phyloP scores from a whole-genome alignment of 2,329 filamentous ascomycete genomes.

The Lachnellula occidentalis region DNA sequence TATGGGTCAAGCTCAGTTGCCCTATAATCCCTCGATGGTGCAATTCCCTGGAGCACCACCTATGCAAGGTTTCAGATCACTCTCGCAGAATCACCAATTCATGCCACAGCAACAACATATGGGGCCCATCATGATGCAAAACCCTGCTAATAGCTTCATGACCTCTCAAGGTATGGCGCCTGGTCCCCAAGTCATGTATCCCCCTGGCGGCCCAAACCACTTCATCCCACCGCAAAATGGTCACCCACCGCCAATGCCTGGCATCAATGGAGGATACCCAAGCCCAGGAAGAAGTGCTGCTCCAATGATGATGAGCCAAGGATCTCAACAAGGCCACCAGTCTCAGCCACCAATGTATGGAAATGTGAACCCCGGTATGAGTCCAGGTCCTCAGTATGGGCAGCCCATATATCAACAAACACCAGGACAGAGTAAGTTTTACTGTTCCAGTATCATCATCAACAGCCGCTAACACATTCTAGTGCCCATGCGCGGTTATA shows the following conservation, averaged over 20 bases:
- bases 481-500: slow-evolving; percentile 59
- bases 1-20: slow-evolving; percentile 65
- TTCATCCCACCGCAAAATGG: slow-evolving; percentile 56
- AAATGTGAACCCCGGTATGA: slow-evolving; percentile 64
- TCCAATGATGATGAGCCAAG: slow-evolving; percentile 91
- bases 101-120: slow-evolving; percentile 67
- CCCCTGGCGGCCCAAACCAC: slow-evolving; percentile 57
- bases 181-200: slow-evolving; percentile 77
- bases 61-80: slow-evolving; percentile 65
- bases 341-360: slow-evolving; percentile 55
- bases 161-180: slow-evolving; percentile 67
- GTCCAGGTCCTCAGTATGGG: slow-evolving; percentile 56
- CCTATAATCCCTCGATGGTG: slow-evolving; percentile 67
- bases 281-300: slow-evolving; percentile 82
- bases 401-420: slow-evolving; percentile 49
- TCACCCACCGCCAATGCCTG: slow-evolving; percentile 55
- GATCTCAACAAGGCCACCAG: slow-evolving; percentile 82
- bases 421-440: slow-evolving; percentile 63
- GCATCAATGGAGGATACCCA: slow-evolving; percentile 67
- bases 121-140: slow-evolving; percentile 80
- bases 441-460: slow-evolving; percentile 3
- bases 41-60: slow-evolving; percentile 64
- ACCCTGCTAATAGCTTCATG: slow-evolving; percentile 65
- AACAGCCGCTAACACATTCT: slow-evolving; percentile 31
- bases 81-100: slow-evolving; percentile 68